Percentiles rank a stretch among this genome's conserved stretches.
Conservation (phyloP, 345 rosid species). For the Lagerstroemia speciosa region DNA sequence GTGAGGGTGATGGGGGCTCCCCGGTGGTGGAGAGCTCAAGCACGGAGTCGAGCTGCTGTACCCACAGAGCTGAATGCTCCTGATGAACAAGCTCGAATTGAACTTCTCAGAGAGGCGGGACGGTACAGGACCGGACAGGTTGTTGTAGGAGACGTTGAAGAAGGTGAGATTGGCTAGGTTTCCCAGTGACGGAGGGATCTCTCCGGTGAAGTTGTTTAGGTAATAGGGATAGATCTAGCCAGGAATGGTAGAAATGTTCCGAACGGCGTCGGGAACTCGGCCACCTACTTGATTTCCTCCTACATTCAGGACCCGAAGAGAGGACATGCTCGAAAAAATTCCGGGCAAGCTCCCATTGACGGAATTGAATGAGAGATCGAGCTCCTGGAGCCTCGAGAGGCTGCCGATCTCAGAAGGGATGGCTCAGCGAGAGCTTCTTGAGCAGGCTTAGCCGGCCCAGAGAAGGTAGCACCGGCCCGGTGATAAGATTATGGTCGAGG, state of each 20-base stretch:
- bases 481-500: slow-evolving; percentile 44
- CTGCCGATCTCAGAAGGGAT: slow-evolving; percentile 46
- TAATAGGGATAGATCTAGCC: slow-evolving; percentile 58
- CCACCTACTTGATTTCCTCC: slow-evolving; percentile 43
- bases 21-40: slow-evolving; percentile 39
- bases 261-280: slow-evolving; percentile 47
- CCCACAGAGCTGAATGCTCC: slow-evolving; percentile 89
- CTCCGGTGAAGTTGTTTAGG: slow-evolving; percentile 58
- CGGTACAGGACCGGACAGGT: slow-evolving; percentile 81
- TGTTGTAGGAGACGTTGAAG: slow-evolving; percentile 82
- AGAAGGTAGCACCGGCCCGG: slow-evolving; percentile 49
- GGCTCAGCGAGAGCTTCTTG: slow-evolving; percentile 39
- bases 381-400: slow-evolving; percentile 36
- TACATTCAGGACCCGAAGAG: slow-evolving; percentile 44
- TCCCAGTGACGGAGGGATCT: slow-evolving; percentile 52
- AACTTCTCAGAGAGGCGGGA: slow-evolving; percentile 49
- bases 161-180: slow-evolving; percentile 48
- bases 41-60: slow-evolving; percentile 54
- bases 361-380: slow-evolving; percentile 64
- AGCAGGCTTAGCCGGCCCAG: slow-evolving; percentile 42
- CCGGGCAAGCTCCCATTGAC: slow-evolving; percentile 61
- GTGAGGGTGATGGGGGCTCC: slow-evolving; percentile 38
- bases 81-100: slow-evolving; percentile 78
- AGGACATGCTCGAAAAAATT: slow-evolving; percentile 42
- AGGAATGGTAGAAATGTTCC: slow-evolving; percentile 42